Percentiles rank a stretch among this genome's conserved stretches.
These are phyloP conservation scores for Russula griseocarnosa DNA, from an alignment of 768 basidiomycete species.

Conservation along the genomic window DNA sequence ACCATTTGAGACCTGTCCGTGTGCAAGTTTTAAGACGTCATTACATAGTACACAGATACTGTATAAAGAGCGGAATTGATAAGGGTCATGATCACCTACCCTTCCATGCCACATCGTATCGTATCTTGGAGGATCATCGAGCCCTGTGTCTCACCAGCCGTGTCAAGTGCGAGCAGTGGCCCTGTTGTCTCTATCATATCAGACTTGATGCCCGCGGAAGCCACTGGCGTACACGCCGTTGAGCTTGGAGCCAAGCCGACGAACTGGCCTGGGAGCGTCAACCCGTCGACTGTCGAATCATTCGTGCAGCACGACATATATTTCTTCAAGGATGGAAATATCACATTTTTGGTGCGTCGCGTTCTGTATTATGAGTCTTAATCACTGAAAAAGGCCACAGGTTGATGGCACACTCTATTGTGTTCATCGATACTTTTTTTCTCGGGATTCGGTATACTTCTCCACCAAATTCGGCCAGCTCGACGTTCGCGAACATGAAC, in stretches of 20 bases:
- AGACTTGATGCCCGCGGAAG: background rate
- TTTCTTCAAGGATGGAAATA: constrained; percentile 25
- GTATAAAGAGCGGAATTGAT: background rate
- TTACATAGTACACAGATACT: background rate
- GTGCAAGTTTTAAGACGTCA: background rate
- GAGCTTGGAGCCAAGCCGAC: background rate
- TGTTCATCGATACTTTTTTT: constrained; percentile 24
- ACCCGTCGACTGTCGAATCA: background rate
- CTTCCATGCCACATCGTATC: background rate
- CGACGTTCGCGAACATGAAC: background rate
- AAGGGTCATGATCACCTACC: background rate
- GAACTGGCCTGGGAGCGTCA: background rate
- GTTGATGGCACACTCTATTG: constrained; percentile 9
- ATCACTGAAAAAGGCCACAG: background rate
- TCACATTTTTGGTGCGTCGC: constrained; percentile 23
- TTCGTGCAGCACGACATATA: constrained; percentile 11
- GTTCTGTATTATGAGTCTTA: background rate
- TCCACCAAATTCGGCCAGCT: background rate
- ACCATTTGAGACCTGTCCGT: too few relatives aligned
- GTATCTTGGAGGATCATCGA: background rate
- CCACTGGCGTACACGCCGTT: background rate
- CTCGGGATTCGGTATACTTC: constrained; percentile 17
- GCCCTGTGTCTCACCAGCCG: background rate
- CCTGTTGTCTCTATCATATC: constrained; percentile 4
- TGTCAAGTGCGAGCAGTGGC: background rate